phyloP scores from a whole-genome alignment of 164 flowering plant species.

The Tetracentron sinense region DNA sequence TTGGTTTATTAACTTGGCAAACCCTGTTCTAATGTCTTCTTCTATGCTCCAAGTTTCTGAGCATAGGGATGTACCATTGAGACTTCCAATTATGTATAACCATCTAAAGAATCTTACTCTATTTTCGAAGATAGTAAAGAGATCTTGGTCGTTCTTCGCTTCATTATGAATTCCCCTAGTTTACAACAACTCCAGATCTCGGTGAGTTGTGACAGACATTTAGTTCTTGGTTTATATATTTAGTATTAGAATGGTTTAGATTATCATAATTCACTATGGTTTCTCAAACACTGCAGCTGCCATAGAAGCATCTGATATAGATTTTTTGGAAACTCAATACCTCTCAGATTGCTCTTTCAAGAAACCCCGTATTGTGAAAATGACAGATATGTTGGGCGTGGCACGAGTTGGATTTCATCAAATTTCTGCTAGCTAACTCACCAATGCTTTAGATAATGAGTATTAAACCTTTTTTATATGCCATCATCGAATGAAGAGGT shows the following conservation, averaged over 20 bases:
- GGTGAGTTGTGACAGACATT: slow-evolving; percentile 33
- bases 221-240: neutral
- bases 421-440: slow-evolving; percentile 50
- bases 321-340: slow-evolving; percentile 39
- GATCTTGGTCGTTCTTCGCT: slow-evolving; percentile 49
- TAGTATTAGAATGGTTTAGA: neutral
- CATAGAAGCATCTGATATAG: slow-evolving; percentile 31
- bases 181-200: slow-evolving; percentile 52
- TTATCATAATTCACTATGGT: slow-evolving; percentile 29
- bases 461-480: slow-evolving; percentile 36
- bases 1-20: neutral
- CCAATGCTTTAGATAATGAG: slow-evolving; percentile 53
- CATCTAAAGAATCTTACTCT: slow-evolving; percentile 48
- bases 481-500: slow-evolving; percentile 30
- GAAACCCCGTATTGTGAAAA: slow-evolving; percentile 40
- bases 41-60: slow-evolving; percentile 44
- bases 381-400: slow-evolving; percentile 52
- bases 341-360: slow-evolving; percentile 32
- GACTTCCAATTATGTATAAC: slow-evolving; percentile 27
- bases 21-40: neutral
- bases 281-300: slow-evolving; percentile 18
- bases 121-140: slow-evolving; percentile 66
- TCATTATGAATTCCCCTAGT: slow-evolving; percentile 51
- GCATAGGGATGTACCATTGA: slow-evolving; percentile 46
- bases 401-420: slow-evolving; percentile 59